Conservation (phyloP, 768 basidiomycete genomes). For the Tricholoma bakamatsutake region DNA sequence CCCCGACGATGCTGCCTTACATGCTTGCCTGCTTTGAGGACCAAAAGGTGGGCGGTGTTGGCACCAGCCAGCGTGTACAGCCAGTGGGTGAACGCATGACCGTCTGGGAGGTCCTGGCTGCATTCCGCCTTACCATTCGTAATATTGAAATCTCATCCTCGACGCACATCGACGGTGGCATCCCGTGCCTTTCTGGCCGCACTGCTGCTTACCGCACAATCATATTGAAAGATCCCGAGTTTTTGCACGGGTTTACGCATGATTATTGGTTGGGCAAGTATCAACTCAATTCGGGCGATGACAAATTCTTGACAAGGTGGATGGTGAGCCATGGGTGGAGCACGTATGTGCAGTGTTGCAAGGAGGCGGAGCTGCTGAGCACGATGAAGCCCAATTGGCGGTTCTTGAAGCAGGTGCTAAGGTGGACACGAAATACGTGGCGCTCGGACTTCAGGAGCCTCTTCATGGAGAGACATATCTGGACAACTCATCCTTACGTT, state of each 20-base stretch:
- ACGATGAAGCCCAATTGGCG: constrained; percentile 98
- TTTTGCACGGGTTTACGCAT: constrained; percentile 88
- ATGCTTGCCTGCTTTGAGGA: constrained; percentile 92
- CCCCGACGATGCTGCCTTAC: constrained; percentile 82
- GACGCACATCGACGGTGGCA: constrained; percentile 89
- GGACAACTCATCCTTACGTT: constrained; percentile 87
- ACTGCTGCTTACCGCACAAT: constrained; percentile 93
- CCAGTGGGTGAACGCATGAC: constrained; percentile 75
- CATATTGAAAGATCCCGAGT: constrained; percentile 92
- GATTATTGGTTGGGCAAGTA: constrained; percentile 94
- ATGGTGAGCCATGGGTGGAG: constrained; percentile 95
- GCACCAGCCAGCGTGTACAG: constrained; percentile 86
- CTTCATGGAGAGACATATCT: constrained; percentile 84
- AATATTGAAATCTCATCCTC: constrained; percentile 90
- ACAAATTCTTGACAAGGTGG: constrained; percentile 94
- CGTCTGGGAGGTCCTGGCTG: constrained; percentile 93
- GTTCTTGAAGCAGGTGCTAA: constrained; percentile 87
- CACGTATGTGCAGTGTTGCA: constrained; percentile 88
- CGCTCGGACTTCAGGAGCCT: constrained; percentile 81
- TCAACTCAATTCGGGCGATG: constrained; percentile 90
- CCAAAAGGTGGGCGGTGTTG: constrained; percentile 88
- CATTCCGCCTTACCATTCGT: constrained; percentile 87
- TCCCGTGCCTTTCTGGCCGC: constrained; percentile 87
- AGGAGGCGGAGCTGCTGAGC: constrained; percentile 78
- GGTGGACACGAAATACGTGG: constrained; percentile 96